phyloP scores from a whole-genome alignment of 73 alveolate species.

The Stentor roeselii region DNA sequence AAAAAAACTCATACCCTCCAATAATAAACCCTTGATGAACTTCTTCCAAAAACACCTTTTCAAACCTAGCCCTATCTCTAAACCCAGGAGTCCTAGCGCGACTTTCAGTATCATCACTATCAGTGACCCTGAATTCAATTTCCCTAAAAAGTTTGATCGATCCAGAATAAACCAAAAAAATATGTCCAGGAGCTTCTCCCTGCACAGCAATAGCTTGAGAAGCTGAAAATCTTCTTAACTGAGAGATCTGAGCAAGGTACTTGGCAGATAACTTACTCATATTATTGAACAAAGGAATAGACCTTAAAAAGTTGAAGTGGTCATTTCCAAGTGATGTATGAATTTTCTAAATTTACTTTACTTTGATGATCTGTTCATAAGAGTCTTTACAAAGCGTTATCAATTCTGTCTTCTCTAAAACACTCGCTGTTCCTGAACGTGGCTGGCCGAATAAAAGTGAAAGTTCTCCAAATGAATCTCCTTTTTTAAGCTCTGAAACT shows the following conservation, averaged over 20 bases:
- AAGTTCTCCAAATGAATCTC: constrained; percentile 4
- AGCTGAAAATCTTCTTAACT: background rate
- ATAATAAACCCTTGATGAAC: background rate
- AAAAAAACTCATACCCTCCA: background rate
- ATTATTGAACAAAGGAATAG: background rate
- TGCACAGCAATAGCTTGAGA: background rate
- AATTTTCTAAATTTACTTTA: background rate
- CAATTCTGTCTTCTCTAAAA: background rate
- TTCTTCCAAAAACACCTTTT: background rate
- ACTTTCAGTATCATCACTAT: background rate
- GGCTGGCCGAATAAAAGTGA: background rate
- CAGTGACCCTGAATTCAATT: background rate
- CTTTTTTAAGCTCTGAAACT: constrained; percentile 1
- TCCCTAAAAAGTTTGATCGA: background rate
- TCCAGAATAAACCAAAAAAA: background rate
- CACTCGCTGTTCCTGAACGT: background rate
- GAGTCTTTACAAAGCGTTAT: background rate
- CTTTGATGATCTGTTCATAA: background rate
- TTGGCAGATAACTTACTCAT: background rate
- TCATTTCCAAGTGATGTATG: background rate
- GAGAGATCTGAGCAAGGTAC: background rate
- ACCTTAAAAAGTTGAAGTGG: background rate
- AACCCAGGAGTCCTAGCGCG: background rate
- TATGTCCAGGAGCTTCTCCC: background rate
- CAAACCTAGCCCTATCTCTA: background rate